Base-by-base conservation (phyloP, 768 basidiomycete genomes). In the Lentinula aciculospora region DNA sequence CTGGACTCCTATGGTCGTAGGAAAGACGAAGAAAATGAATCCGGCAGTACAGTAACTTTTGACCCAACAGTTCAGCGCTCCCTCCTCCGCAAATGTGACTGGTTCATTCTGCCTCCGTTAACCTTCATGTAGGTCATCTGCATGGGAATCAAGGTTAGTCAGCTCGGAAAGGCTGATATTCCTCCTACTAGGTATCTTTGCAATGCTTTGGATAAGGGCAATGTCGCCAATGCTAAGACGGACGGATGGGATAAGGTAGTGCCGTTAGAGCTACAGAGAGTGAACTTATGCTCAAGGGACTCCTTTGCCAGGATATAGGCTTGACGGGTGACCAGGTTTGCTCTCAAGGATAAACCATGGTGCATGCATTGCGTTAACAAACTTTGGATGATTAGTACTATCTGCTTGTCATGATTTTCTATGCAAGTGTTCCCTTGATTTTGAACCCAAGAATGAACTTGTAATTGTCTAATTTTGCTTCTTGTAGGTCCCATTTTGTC, bases 151-250 rank as follows among this genome's bases (percentile, higher is more conserved):
- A 23, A 8, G 28, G 13, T 45, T 25, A 31, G 12, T 45, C 10
- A 4, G 28, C 12, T 13, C 3, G 12, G 1, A 6, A 23, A 10
- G 13, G 12, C 3, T 27, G 40, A 39, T 13, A 27, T 39, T 31
- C 51, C 10, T 6, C 17, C 13, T 19, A 36, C 15, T 37, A 78
- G 76, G 76, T 79, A 80, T 60, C 67, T 80, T 10, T 77, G 74
- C 58, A 80, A 80, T 64, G 78, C 77, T 0, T 63, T 78, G 28
- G 77, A 78, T 61, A 80, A 79, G 65, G 76, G 78, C 3, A 80
- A 79, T 57, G 73, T 81, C 1, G 76, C 74, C 6, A 82, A 82
- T 63, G 80, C 80, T 4, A 79, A 82, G 59, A 81, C 80, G 2
- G 79, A 72, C 53, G 74, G 75, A 6, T 78, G 79, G 75, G 79